A percentile compares a stretch with the other conserved stretches of the same genome.
phyloP scores from a whole-genome alignment of 345 rosid species.

The Salix suchowensis region DNA sequence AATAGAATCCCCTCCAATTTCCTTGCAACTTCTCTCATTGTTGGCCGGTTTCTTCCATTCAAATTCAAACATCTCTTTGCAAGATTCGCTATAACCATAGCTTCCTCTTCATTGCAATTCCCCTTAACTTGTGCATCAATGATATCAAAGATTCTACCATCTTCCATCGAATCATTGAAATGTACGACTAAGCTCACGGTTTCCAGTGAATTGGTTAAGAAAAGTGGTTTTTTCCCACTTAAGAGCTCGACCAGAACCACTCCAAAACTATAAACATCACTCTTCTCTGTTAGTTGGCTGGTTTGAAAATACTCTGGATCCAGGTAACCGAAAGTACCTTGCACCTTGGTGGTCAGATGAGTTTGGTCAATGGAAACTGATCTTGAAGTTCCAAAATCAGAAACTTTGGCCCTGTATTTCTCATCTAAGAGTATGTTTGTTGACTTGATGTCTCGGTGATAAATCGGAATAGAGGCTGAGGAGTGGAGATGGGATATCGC shows the following conservation, averaged over 20 bases:
- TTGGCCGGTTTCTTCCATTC: slow-evolving; percentile 4
- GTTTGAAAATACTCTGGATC: slow-evolving; percentile 21
- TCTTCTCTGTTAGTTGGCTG: slow-evolving; percentile 14
- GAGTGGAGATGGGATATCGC: slow-evolving; percentile 19
- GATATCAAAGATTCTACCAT: neutral
- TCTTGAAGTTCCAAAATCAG: slow-evolving; percentile 24
- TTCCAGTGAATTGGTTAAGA: neutral
- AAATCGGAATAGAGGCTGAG: slow-evolving; percentile 12
- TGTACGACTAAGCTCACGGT: slow-evolving; percentile 10
- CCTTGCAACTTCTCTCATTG: slow-evolving; percentile 12
- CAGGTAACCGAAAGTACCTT: slow-evolving; percentile 30
- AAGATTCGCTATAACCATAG: neutral
- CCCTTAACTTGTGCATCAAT: neutral
- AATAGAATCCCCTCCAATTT: slow-evolving; percentile 7
- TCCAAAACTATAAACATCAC: slow-evolving; percentile 26
- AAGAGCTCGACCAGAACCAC: slow-evolving; percentile 19
- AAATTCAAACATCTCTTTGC: slow-evolving; percentile 4
- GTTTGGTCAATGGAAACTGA: slow-evolving; percentile 14
- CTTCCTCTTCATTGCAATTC: neutral
- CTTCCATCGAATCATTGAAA: slow-evolving; percentile 10
- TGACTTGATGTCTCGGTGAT: slow-evolving; percentile 15
- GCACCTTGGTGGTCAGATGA: slow-evolving; percentile 21
- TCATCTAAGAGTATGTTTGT: slow-evolving; percentile 25
- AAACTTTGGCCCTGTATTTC: slow-evolving; percentile 15
- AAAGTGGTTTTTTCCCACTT: slow-evolving; percentile 17